phyloP scores from a whole-genome alignment of 306 rosid species.

The Quercus gilva region DNA sequence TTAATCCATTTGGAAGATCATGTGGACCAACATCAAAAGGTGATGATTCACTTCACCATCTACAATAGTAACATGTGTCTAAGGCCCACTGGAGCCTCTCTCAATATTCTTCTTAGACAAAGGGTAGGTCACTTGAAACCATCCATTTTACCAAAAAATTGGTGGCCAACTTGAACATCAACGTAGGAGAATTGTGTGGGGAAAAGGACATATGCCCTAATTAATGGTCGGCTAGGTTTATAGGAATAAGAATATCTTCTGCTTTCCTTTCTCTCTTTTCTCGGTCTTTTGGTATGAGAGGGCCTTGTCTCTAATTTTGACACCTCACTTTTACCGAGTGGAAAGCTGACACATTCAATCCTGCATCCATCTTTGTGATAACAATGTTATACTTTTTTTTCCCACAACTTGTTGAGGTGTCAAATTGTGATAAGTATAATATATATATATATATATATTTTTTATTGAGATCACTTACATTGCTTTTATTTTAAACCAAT shows the following conservation, averaged over 20 bases:
- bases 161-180: neutral
- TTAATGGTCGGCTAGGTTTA: neutral
- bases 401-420: no score
- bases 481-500: no score
- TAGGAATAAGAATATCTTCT: neutral
- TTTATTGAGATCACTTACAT: no score
- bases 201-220: neutral
- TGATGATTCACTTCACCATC: neutral
- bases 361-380: neutral
- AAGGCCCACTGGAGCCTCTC: neutral
- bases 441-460: no score
- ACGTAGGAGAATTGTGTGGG: neutral
- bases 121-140: neutral
- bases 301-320: neutral
- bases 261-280: neutral
- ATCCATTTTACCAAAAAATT: neutral
- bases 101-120: neutral
- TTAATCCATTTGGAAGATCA: neutral
- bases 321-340: neutral
- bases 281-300: neutral
- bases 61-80: neutral
- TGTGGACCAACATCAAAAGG: neutral
- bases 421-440: no score
- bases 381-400: no score
- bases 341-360: neutral